Base-by-base conservation (phyloP, 1,284 basidiomycete species). In the Fereydounia khargensis region DNA sequence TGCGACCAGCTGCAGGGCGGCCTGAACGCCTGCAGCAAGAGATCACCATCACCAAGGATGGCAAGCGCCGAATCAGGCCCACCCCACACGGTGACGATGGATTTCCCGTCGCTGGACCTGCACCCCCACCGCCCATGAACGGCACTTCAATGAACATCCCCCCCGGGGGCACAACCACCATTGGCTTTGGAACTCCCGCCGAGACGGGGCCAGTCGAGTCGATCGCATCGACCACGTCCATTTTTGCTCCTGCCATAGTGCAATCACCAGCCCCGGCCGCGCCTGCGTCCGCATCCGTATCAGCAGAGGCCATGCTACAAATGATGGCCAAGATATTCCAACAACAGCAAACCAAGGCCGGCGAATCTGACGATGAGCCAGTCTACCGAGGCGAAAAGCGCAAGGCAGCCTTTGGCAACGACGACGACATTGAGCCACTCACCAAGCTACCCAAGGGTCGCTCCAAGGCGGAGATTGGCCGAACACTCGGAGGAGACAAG, bases 401-500 rank as follows among this genome's bases (percentile, higher is more conserved):
- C 13, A 57, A 59, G 24, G 55, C 44, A 9, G 49, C 46, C 4
- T 43, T 38, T 8, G 39, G 39, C 33, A 47, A 59, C 23, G 22
- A 39, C 34, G 59, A 58, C 8, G 59, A 63, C 21, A 53, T 58
- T 16, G 59, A 57, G 39, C 47, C 59, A 21, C 54, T 56, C 22
- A 44, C 47, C 31, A 57, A 64, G 44, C 27, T 59, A 27, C 57
- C 59, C 20, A 52, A 49, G 41, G 45, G 53, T 22, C 48, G 52
- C 39, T 38, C 38, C 22, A 34, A 44, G 33, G 47, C 54, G 14
- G 56, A 67, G 25, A 51, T 65, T 9, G 73, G 82, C 20, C 76
- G 83, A 31, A 88, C 87, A 13, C 78, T 90, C 8, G 88, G 88
- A 19, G 86, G 86, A 0, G 86, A 86, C 61, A 77, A 82, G 28